These are phyloP conservation scores for Arctium minus DNA, from an alignment of 129 eudicot genomes.

Conservation along the genomic window DNA sequence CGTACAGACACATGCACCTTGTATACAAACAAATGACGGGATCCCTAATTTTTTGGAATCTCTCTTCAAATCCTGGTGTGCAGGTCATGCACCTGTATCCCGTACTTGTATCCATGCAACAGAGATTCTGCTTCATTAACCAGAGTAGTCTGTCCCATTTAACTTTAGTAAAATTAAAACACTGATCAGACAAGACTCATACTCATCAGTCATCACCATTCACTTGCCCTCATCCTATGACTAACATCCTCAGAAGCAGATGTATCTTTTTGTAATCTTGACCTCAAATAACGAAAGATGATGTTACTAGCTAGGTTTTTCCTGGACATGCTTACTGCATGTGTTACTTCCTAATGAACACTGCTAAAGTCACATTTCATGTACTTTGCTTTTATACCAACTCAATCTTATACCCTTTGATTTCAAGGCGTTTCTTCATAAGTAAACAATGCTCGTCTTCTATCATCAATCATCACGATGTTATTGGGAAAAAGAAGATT, in stretches of 20 bases:
- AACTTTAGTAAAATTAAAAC: neutral
- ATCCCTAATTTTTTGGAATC: no score
- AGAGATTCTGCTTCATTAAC: neutral
- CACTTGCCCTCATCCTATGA: neutral
- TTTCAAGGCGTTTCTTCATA: neutral
- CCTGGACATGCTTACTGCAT: conserved; percentile 1
- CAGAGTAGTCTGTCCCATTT: neutral
- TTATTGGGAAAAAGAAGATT: no score
- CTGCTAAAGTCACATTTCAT: neutral
- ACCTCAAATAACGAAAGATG: neutral
- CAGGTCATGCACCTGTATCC: no score
- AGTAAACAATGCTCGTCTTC: neutral
- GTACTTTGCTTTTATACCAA: neutral
- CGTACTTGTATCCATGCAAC: no score
- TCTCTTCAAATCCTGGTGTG: no score
- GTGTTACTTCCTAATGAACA: neutral
- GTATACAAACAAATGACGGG: neutral
- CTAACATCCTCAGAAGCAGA: neutral
- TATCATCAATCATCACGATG: neutral
- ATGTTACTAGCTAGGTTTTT: neutral
- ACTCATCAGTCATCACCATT: neutral
- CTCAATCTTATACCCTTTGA: neutral
- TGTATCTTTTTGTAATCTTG: neutral
- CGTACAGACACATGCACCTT: neutral
- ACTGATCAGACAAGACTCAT: neutral